Evolutionary conservation across 2,329 filamentous ascomycete genomes (phyloP), one percentile per base, ranked within the genome.

Genomic region (Teratosphaeria destructans): DNA sequence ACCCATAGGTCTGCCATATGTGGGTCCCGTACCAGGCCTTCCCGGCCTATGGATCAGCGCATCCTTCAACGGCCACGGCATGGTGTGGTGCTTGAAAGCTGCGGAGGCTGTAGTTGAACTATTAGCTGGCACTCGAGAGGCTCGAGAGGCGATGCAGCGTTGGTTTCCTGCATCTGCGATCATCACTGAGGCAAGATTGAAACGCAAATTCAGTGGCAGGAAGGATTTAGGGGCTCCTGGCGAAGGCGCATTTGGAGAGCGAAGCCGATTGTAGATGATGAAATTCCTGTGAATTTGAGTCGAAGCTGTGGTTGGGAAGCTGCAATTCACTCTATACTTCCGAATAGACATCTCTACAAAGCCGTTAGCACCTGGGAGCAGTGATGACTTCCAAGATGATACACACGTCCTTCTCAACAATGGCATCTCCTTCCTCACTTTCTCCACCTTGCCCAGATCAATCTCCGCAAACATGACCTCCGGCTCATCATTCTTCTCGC

Each of bases 1-100:
- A 12, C 12, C 10, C 16, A 16, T 11, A 39, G 37, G 75, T 1
- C 67, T 78, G n/a, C 80, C 80, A 0, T 78, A 81, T 66, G 73
- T 77, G 0, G 75, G 75, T 0, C 64, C 67, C 14, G 75, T 78
- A 56, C 79, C 78, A 1, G 73, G 70, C 2, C 69, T 70, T 53
- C 63, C 71, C 4, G 76, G 78, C 0, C 66, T 87, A 26, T 85
- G 81, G 76, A 73, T 85, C 1, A 76, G 78, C 35, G 82, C 81
- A 3, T 79, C 82, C 5, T 87, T 87, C 63, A 85, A 85, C 63
- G 85, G 85, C 0, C 83, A 87, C 68, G 84, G 69, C 43, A 67
- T 66, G 64, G 63, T 67, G 16, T 62, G 67, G 64, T 67, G 64
- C 58, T 59, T 67, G 74, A 80, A 83, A 68, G 81, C 79, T 32